Conservation (phyloP, 176 grass and related monocot species). For the Raddia guianensis region DNA sequence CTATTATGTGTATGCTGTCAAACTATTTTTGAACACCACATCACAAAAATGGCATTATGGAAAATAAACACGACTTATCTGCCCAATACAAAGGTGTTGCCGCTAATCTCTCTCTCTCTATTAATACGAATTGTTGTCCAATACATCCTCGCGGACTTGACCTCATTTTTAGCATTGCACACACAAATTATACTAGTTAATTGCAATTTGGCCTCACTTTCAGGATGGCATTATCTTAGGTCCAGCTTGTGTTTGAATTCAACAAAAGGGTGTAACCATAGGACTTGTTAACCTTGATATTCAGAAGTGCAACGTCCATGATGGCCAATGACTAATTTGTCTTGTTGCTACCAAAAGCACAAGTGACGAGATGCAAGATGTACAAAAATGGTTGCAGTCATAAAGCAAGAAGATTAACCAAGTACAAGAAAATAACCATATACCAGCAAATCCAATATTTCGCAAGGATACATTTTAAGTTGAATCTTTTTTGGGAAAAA, state of each 20-base stretch:
- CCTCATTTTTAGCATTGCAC: conserved; percentile 5
- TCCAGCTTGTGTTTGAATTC: background rate
- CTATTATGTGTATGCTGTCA: background rate
- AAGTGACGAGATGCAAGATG: background rate
- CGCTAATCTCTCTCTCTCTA: background rate
- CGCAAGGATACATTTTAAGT: conserved; percentile 3
- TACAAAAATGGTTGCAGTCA: background rate
- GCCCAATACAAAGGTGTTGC: background rate
- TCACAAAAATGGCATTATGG: background rate
- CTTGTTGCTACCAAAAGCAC: background rate
- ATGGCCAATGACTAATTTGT: background rate
- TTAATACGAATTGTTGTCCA: no score
- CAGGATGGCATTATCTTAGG: background rate
- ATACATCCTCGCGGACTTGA: background rate
- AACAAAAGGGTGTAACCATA: background rate
- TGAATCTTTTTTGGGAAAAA: background rate
- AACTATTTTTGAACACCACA: background rate
- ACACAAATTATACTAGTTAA: background rate
- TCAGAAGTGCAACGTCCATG: background rate
- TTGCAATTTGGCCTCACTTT: background rate
- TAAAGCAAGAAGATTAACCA: conserved; percentile 3
- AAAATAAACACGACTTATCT: background rate
- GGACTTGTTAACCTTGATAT: background rate
- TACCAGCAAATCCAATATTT: conserved; percentile 14
- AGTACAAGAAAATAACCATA: background rate